phyloP scores from a whole-genome alignment of 2,329 filamentous ascomycete genomes.

The Colletotrichum lini region DNA sequence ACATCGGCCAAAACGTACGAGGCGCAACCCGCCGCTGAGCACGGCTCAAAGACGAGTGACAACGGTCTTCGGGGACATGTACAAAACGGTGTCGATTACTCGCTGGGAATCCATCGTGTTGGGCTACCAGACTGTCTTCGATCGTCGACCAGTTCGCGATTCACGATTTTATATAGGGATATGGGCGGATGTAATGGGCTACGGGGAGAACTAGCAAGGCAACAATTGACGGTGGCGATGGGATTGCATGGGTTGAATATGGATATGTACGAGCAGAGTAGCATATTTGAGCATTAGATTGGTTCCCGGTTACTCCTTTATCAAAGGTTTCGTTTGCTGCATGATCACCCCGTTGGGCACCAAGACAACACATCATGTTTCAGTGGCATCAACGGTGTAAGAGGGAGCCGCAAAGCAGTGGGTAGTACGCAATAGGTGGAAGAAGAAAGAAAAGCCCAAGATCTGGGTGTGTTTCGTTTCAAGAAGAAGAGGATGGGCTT shows the following conservation, averaged over 20 bases:
- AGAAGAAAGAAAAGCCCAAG: constrained; percentile 8
- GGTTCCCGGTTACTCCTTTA: constrained; percentile 20
- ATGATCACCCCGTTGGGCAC: constrained; percentile 19
- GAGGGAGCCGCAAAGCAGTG: constrained; percentile 12
- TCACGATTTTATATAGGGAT: constrained; percentile 38
- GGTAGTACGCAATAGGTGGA: background rate
- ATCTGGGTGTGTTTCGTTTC: constrained; percentile 36
- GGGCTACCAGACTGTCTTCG: constrained; percentile 6
- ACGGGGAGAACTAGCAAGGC: constrained; percentile 14
- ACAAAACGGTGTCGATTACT: constrained; percentile 9
- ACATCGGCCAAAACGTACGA: background rate
- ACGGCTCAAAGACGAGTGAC: background rate
- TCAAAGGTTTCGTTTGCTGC: background rate
- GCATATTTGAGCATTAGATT: constrained; percentile 41
- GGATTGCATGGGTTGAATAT: constrained; percentile 31
- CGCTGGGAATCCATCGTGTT: background rate
- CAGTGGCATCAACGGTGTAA: constrained; percentile 4
- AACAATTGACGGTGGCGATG: constrained; percentile 17
- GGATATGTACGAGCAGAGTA: constrained; percentile 42
- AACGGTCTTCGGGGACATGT: background rate
- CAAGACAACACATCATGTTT: background rate
- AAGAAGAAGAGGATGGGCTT: constrained; percentile 27
- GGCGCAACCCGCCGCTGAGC: background rate
- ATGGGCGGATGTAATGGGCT: constrained; percentile 37
- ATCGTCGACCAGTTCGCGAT: constrained; percentile 16